phyloP scores from a whole-genome alignment of 495 filamentous ascomycete genomes.

The Talaromyces proteolyticus region DNA sequence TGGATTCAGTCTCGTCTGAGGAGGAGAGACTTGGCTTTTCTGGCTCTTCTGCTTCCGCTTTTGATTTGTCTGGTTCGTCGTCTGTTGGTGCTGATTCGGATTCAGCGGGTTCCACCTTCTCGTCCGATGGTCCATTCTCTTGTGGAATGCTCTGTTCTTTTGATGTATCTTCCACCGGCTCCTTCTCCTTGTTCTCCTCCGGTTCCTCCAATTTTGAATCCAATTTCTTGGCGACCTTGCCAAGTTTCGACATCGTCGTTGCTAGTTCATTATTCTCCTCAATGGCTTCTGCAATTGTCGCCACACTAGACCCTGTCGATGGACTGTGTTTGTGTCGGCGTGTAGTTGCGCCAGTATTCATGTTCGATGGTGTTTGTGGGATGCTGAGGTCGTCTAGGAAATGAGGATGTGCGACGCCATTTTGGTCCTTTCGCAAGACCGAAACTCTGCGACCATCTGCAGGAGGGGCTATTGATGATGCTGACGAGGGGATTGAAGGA shows the following conservation, averaged over 20 bases:
- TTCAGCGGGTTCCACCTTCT: not conserved
- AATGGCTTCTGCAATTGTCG: constrained; percentile 63
- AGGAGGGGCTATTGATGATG: constrained; percentile 23
- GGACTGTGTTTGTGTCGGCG: constrained; percentile 68
- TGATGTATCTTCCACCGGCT: not conserved
- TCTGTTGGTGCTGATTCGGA: not conserved
- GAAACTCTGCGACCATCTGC: constrained; percentile 41
- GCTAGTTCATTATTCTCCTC: constrained; percentile 51
- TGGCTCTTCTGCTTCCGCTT: not conserved
- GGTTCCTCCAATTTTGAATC: constrained; percentile 1
- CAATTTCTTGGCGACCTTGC: too few species aligned
- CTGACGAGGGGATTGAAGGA: constrained; percentile 18
- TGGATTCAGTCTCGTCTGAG: not conserved
- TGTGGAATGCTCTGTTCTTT: not conserved
- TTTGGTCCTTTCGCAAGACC: constrained; percentile 30
- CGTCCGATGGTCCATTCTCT: not conserved
- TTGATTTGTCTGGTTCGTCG: not conserved
- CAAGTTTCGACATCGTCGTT: not conserved
- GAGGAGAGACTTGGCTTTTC: not conserved
- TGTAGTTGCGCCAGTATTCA: constrained; percentile 57
- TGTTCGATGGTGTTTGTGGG: constrained; percentile 20
- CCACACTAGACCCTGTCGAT: constrained; percentile 67
- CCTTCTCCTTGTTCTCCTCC: not conserved
- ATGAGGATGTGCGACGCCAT: constrained; percentile 15
- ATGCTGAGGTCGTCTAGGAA: constrained; percentile 26